Evolutionary conservation across 1,284 basidiomycete species (phyloP).

Genomic region (Cutaneotrichosporon daszewskae): DNA sequence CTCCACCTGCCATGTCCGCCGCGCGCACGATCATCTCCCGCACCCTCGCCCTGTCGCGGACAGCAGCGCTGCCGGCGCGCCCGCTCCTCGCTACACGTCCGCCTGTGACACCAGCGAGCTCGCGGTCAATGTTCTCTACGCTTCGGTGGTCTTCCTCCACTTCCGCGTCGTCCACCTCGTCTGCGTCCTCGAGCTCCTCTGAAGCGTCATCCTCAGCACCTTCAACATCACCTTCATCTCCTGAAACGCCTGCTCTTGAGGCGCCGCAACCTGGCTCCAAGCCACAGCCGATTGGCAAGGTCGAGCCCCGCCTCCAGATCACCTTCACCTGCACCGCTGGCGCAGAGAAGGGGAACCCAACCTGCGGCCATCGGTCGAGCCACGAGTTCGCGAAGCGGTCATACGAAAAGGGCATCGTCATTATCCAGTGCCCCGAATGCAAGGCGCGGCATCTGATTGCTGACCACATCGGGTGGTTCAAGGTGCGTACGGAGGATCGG

Average conservation of each 20-base stretch:
- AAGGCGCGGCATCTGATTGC: constrained; percentile 83
- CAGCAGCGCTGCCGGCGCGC: background rate
- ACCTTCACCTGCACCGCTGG: constrained; percentile 83
- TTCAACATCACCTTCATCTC: too few species aligned
- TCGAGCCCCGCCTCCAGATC: constrained; percentile 49
- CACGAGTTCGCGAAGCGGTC: constrained; percentile 81
- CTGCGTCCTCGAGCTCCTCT: constrained; percentile 3
- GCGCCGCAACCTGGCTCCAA: constrained; percentile 1
- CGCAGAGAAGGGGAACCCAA: constrained; percentile 30
- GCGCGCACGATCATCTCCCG: background rate
- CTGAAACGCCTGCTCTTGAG: constrained; percentile 1
- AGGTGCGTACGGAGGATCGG: constrained; percentile 23
- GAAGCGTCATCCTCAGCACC: background rate
- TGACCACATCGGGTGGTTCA: constrained; percentile 88
- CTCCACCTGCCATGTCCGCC: background rate
- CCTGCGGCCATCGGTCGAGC: constrained; percentile 74
- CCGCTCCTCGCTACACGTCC: background rate
- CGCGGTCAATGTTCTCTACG: background rate
- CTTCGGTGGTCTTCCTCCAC: background rate
- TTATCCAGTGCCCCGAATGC: constrained; percentile 87
- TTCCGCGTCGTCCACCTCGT: background rate
- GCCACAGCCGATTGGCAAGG: constrained; percentile 23
- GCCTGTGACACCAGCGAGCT: background rate
- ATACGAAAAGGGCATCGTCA: constrained; percentile 82
- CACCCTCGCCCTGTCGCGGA: background rate